Evolutionary conservation across 805 yeast genomes (phyloP), one percentile per base, ranked within the genome.

Genomic region (Cyberlindnera meyerae): DNA sequence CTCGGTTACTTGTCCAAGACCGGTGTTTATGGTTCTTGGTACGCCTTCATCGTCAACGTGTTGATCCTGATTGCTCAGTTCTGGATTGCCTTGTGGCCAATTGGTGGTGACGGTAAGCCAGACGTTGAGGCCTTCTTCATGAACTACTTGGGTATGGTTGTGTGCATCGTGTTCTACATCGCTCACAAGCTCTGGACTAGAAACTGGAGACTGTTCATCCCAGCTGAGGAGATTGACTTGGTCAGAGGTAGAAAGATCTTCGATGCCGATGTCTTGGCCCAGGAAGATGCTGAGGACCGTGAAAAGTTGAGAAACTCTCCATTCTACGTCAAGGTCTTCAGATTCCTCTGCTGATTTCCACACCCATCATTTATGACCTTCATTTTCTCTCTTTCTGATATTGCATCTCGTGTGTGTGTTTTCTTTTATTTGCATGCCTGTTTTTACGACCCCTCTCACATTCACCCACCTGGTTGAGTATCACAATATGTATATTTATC

Each of bases 31-130:
- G 82, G 81, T 11, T 76, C 82, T 1, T 66, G 60, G 49, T 68
- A 66, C 51, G 80, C 77, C 6, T 54, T 72, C 11, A 34, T 63
- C 11, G 58, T 79, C 45, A 72, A 77, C 54, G 36, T 62, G 9
- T 62, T 77, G 39, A 68, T 78, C 21, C 49, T 78, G 18, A 58
- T 71, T 34, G 81, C 78, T 3, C 83, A 77, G 53, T 76, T 79
- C 56, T 79, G 82, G 79, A 71, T 78, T 33, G 80, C 83, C 8
- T 57, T 78, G 34, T 77, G 66, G 52, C 83, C 86, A 33, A 58
- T 79, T 34, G 77, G 71, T 2, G 62, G 62, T 17, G 55, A 47
- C 49, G 54, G 51, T 28, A 58, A 54, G 37, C 66, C 63, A 3
- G 57, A 62, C 40, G 65, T 63, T 36, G 48, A 55, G 22, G 58